Conservation (phyloP, 164 flowering plant genomes). For the Warburgia ugandensis region DNA sequence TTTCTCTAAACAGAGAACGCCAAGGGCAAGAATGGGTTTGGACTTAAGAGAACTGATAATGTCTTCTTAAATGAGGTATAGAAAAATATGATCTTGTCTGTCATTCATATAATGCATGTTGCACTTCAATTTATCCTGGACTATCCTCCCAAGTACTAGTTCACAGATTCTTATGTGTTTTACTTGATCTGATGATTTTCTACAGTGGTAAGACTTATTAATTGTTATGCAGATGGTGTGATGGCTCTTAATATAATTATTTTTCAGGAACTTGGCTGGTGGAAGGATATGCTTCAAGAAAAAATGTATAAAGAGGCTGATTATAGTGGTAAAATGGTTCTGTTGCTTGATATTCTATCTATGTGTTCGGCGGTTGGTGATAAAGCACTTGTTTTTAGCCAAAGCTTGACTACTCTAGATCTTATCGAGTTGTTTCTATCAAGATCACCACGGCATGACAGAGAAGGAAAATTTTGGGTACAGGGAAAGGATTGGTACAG, state of each 20-base stretch:
- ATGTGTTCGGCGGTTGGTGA: conserved; percentile 78
- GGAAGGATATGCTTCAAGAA: conserved; percentile 67
- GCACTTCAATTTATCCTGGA: background rate
- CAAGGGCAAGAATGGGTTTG: conserved; percentile 26
- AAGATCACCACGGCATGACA: conserved; percentile 51
- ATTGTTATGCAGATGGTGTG: background rate
- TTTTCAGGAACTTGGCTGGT: conserved; percentile 66
- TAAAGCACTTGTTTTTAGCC: conserved; percentile 88
- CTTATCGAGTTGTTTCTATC: conserved; percentile 83
- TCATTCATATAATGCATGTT: background rate
- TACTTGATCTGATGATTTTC: background rate
- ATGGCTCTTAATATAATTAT: background rate
- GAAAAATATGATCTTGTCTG: background rate
- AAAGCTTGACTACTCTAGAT: conserved; percentile 84
- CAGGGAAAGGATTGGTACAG: conserved; percentile 96
- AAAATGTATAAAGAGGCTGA: conserved; percentile 54
- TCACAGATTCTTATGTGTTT: no score
- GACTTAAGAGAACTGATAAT: conserved; percentile 32
- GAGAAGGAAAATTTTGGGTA: conserved; percentile 72
- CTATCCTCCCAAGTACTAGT: no score
- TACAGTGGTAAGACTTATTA: background rate
- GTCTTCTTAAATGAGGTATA: conserved; percentile 68
- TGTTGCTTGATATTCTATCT: conserved; percentile 72
- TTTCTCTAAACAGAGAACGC: conserved; percentile 43
- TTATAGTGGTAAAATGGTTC: conserved; percentile 94